phyloP scores from a whole-genome alignment of 176 grass and related monocot genomes.

The Tillandsia fasciculata region DNA sequence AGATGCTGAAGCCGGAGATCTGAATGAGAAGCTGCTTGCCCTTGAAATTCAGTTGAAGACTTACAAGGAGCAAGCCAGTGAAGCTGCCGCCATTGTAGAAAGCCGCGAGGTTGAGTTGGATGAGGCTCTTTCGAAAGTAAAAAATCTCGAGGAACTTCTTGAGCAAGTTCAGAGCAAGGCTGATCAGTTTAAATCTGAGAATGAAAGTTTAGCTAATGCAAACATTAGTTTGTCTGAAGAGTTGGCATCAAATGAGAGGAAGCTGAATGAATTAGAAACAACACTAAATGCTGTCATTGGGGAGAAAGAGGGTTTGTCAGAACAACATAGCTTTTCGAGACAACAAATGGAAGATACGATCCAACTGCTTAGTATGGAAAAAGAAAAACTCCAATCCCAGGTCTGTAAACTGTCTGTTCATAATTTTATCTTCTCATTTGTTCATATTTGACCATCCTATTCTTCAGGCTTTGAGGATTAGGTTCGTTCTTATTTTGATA shows the following conservation, averaged over 20 bases:
- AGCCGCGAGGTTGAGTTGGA: conserved; percentile 36
- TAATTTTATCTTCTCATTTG: conserved; percentile 1
- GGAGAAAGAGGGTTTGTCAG: conserved; percentile 46
- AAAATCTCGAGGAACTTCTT: conserved; percentile 37
- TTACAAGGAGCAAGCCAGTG: conserved; percentile 58
- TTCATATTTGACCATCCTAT: conserved; percentile 12
- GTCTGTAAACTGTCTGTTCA: conserved; percentile 29
- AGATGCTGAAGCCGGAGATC: conserved; percentile 10
- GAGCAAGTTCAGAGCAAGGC: conserved; percentile 33
- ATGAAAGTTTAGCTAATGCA: conserved; percentile 43
- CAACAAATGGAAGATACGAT: conserved; percentile 51
- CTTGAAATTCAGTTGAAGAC: conserved; percentile 63
- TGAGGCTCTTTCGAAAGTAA: conserved; percentile 31
- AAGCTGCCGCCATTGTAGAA: conserved; percentile 42
- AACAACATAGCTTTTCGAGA: conserved; percentile 31
- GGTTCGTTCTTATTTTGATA: not conserved
- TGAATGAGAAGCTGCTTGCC: conserved; percentile 34
- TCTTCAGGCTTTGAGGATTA: not conserved
- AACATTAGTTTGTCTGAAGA: conserved; percentile 54
- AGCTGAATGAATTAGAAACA: conserved; percentile 62
- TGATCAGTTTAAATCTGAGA: conserved; percentile 37
- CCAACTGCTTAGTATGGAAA: conserved; percentile 21
- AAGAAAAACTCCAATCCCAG: conserved; percentile 60
- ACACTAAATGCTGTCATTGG: conserved; percentile 30
- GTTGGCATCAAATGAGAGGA: conserved; percentile 42